phyloP scores from a whole-genome alignment of 495 filamentous ascomycete genomes.

The Echria macrotheca region DNA sequence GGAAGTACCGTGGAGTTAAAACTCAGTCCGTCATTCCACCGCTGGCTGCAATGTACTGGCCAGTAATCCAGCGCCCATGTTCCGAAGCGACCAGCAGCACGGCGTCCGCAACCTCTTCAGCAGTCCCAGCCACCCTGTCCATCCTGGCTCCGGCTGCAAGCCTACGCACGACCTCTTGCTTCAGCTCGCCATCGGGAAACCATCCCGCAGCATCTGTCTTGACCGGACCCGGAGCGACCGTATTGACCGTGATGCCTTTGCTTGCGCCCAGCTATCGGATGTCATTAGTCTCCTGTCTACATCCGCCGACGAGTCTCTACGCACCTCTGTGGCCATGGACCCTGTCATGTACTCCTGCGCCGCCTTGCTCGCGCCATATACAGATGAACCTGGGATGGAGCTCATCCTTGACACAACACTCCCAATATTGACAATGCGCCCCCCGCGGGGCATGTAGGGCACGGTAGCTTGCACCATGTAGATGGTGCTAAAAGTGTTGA shows the following conservation, averaged over 20 bases:
- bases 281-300: too few relatives aligned
- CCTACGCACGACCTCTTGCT: conserved; percentile 6
- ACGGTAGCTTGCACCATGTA: conserved; percentile 27
- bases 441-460: conserved; percentile 30
- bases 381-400: background rate
- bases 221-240: conserved; percentile 31
- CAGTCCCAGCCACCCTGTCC: conserved; percentile 17
- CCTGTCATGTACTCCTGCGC: conserved; percentile 28
- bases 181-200: conserved; percentile 4
- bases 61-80: conserved; percentile 48
- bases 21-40: too few relatives aligned
- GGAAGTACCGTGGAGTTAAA: too few relatives aligned
- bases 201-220: conserved; percentile 20
- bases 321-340: conserved; percentile 25
- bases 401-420: conserved; percentile 33
- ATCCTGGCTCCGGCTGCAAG: conserved; percentile 31
- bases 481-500: conserved; percentile 28
- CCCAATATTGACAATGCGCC: conserved; percentile 41
- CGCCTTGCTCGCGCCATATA: conserved; percentile 31
- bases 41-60: conserved; percentile 43
- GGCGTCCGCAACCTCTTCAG: conserved; percentile 43
- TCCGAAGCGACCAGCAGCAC: conserved; percentile 43
- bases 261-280: conserved; percentile 26
- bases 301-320: background rate
- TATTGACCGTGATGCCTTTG: conserved; percentile 37